Evolutionary conservation across 768 basidiomycete genomes (phyloP).

Genomic region (Pisolithus orientalis): DNA sequence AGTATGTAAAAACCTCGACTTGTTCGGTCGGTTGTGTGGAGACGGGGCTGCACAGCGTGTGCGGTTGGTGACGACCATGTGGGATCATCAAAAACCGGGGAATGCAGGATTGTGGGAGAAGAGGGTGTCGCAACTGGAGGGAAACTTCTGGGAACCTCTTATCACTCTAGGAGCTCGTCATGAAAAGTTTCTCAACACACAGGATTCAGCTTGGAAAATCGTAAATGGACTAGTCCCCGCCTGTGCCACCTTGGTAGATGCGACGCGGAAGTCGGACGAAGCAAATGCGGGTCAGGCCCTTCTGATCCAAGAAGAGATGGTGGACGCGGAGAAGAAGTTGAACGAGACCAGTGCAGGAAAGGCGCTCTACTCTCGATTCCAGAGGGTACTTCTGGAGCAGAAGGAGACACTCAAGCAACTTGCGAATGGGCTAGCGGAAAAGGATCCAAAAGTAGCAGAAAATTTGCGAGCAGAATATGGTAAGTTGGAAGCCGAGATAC

Average conservation of each 20-base stretch:
- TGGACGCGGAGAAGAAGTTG: neutral
- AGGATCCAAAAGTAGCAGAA: neutral
- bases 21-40: conserved; percentile 33
- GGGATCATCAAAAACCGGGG: conserved; percentile 1
- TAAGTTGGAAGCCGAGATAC: neutral
- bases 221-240: neutral
- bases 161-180: neutral
- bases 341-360: neutral
- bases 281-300: no score
- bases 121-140: conserved; percentile 20
- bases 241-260: no score
- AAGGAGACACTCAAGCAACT: neutral
- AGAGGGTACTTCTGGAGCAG: neutral
- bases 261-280: no score
- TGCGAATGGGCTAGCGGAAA: neutral
- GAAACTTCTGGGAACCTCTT: conserved; percentile 17
- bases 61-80: conserved; percentile 22
- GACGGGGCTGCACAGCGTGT: conserved; percentile 21
- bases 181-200: neutral
- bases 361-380: neutral
- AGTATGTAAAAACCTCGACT: conserved; percentile 21
- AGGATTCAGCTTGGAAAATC: neutral
- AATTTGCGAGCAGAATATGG: neutral
- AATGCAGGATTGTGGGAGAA: neutral
- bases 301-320: neutral